These are phyloP conservation scores for Pseudocercospora pini-densiflorae DNA, from an alignment of 2,329 filamentous ascomycete species.

Conservation along the genomic window DNA sequence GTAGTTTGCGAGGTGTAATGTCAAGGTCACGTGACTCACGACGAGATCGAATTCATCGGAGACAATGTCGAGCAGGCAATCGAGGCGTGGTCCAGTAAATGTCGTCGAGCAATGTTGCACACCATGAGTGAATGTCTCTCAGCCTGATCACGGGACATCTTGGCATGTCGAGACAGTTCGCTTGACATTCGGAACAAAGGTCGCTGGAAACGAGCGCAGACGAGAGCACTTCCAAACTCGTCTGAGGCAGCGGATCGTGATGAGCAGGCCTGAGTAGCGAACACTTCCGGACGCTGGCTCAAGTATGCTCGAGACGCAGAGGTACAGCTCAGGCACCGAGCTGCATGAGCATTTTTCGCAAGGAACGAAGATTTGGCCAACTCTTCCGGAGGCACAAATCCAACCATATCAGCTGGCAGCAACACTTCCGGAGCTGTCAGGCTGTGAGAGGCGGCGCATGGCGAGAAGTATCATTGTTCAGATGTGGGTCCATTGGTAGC, in stretches of 20 bases:
- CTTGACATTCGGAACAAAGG: neutral
- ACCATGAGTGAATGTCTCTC: neutral
- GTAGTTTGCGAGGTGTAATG: neutral
- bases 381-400: neutral
- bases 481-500: neutral
- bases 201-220: neutral
- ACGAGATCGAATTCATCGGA: neutral
- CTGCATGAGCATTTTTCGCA: neutral
- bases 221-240: slow-evolving; percentile 6
- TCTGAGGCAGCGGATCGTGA: neutral
- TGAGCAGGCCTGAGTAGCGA: neutral
- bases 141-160: neutral
- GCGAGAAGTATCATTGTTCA: slow-evolving; percentile 2
- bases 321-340: neutral
- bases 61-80: neutral
- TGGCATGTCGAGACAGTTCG: neutral
- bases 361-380: neutral
- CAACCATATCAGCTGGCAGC: neutral
- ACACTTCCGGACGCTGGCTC: neutral
- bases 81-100: neutral
- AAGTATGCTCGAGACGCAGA: neutral
- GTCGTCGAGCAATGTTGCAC: neutral
- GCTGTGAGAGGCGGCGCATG: neutral
- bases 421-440: slow-evolving; percentile 19
- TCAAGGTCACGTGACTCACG: neutral